Conservation (phyloP, 2,329 filamentous ascomycete genomes). For the Xylariaceae sp. region DNA sequence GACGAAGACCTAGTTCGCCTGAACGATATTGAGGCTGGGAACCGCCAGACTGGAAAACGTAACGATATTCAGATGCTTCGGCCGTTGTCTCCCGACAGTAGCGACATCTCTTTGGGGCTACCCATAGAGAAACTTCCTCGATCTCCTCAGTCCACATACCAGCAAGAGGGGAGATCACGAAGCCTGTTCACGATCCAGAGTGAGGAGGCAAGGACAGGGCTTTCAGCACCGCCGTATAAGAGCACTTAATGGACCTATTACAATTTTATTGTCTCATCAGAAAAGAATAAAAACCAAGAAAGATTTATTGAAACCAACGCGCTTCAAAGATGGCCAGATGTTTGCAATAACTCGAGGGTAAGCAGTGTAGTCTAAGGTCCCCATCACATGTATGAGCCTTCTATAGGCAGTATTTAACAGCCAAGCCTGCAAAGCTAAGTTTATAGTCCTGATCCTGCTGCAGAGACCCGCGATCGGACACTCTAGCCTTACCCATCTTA, state of each 20-base stretch:
- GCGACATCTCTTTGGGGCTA: not conserved
- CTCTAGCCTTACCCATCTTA: no score
- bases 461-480: no score
- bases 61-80: not conserved
- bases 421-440: no score
- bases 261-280: no score
- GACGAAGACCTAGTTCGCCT: not conserved
- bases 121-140: not conserved
- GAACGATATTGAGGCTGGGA: not conserved
- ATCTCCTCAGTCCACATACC: not conserved
- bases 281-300: no score
- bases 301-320: no score
- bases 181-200: not conserved
- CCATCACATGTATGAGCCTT: no score
- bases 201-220: not conserved
- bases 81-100: not conserved
- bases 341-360: no score
- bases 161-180: not conserved
- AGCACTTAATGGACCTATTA: not conserved
- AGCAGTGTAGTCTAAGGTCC: no score
- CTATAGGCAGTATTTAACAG: no score
- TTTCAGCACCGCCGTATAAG: not conserved
- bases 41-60: not conserved
- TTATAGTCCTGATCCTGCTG: no score
- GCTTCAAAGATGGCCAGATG: no score